phyloP scores from a whole-genome alignment of 2,329 filamentous ascomycete genomes.

The Hirsutella thompsonii region DNA sequence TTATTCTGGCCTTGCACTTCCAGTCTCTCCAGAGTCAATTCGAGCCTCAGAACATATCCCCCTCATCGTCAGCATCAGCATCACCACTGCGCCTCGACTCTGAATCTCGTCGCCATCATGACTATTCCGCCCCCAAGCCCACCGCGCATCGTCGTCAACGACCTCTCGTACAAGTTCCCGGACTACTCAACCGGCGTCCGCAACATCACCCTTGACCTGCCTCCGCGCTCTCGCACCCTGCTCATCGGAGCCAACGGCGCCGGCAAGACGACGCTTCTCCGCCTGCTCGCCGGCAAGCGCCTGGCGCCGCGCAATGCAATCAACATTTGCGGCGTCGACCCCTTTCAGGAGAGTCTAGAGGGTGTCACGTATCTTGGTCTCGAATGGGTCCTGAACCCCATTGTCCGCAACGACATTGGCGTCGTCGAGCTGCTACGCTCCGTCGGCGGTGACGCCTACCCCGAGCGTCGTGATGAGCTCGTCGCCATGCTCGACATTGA shows the following conservation, averaged over 20 bases:
- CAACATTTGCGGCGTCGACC: slow-evolving; percentile 70
- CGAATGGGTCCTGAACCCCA: slow-evolving; percentile 96
- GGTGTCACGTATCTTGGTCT: slow-evolving; percentile 95
- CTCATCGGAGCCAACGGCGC: slow-evolving; percentile 95
- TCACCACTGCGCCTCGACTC: too few species aligned
- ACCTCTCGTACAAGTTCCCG: slow-evolving; percentile 80
- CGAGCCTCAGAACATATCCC: neutral
- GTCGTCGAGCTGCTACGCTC: slow-evolving; percentile 74
- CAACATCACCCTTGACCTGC: slow-evolving; percentile 63
- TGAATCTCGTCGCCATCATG: slow-evolving; percentile 12
- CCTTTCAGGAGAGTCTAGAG: slow-evolving; percentile 80
- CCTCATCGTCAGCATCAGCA: neutral
- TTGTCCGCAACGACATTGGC: slow-evolving; percentile 89
- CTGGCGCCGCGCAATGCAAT: slow-evolving; percentile 70
- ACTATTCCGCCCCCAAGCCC: slow-evolving; percentile 14
- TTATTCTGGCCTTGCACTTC: too few species aligned
- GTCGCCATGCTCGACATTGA: slow-evolving; percentile 86
- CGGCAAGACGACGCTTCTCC: slow-evolving; percentile 92
- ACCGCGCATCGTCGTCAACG: slow-evolving; percentile 57
- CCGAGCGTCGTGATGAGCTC: slow-evolving; percentile 73
- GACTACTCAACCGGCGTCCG: slow-evolving; percentile 70
- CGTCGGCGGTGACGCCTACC: slow-evolving; percentile 77
- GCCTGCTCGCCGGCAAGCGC: slow-evolving; percentile 87
- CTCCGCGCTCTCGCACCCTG: slow-evolving; percentile 73
- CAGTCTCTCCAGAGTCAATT: too few species aligned